A percentile compares a stretch with the other conserved stretches of the same genome.
phyloP scores from a whole-genome alignment of 495 filamentous ascomycete genomes.

The Aspergillus egyptiacus region DNA sequence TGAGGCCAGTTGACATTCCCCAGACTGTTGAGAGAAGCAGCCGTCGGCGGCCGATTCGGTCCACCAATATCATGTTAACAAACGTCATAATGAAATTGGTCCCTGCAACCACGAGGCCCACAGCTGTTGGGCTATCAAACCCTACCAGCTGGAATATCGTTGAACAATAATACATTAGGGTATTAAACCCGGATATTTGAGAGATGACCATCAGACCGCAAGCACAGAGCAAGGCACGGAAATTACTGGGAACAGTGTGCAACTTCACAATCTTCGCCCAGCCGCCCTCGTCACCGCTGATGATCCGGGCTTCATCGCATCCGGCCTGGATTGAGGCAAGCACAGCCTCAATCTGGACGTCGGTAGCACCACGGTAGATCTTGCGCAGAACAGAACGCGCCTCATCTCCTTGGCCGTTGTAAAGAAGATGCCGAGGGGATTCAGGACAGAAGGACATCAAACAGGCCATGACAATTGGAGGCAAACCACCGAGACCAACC shows the following conservation, averaged over 20 bases:
- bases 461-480: constrained; percentile 37
- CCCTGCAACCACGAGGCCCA: constrained; percentile 45
- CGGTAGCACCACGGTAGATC: constrained; percentile 35
- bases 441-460: constrained; percentile 47
- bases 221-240: constrained; percentile 45
- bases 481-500: constrained; percentile 48
- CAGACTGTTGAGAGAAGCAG: constrained; percentile 46
- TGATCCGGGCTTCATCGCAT: constrained; percentile 32
- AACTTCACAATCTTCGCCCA: constrained; percentile 42
- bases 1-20: constrained; percentile 31
- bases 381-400: constrained; percentile 30
- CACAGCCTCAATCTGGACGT: constrained; percentile 36
- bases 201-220: constrained; percentile 47
- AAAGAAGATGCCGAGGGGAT: constrained; percentile 48
- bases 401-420: constrained; percentile 37
- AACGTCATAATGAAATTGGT: constrained; percentile 51
- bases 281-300: constrained; percentile 27
- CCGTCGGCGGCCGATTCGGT: constrained; percentile 43
- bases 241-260: constrained; percentile 40
- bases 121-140: constrained; percentile 36
- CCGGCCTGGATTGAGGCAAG: constrained; percentile 28
- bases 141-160: constrained; percentile 50
- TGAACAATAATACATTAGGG: constrained; percentile 48
- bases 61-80: constrained; percentile 46
- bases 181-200: constrained; percentile 46